Percentiles rank a stretch among this genome's conserved stretches.
These are phyloP conservation scores for Thuja plicata DNA, from an alignment of 83 land plant species.

Conservation along the genomic window DNA sequence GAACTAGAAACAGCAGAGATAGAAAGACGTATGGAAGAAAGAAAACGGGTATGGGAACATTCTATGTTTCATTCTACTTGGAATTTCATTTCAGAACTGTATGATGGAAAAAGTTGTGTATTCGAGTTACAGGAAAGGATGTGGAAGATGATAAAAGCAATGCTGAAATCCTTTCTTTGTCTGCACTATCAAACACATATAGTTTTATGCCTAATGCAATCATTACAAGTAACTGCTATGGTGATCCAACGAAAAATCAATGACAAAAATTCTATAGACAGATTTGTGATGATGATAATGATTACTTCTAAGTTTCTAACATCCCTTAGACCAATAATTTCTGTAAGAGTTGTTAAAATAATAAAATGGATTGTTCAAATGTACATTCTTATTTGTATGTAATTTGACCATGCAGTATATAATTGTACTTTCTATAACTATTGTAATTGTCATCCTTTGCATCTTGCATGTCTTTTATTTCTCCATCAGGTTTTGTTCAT, in stretches of 20 bases:
- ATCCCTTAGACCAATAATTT: no score
- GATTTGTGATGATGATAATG: no score
- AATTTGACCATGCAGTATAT: no score
- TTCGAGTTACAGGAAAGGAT: not conserved
- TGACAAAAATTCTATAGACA: not conserved
- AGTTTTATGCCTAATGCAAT: not conserved
- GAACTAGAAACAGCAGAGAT: constrained; percentile 3
- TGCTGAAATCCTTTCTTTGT: not conserved
- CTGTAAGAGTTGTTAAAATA: no score
- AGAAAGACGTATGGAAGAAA: not conserved
- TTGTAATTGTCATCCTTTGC: no score
- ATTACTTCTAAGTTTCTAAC: no score
- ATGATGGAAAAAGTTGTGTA: not conserved
- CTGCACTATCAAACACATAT: not conserved
- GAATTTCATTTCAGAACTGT: not conserved
- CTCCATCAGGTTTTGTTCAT: no score
- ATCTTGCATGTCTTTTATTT: no score
- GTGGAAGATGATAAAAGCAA: not conserved
- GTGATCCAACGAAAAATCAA: not conserved
- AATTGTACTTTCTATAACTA: no score
- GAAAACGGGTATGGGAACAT: not conserved
- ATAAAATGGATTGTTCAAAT: no score
- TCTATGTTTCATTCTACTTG: not conserved
- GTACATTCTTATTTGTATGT: no score
- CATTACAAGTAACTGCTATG: not conserved